Evolutionary conservation across 495 filamentous ascomycete species (phyloP).

Genomic region (Lepidopterella palustris): DNA sequence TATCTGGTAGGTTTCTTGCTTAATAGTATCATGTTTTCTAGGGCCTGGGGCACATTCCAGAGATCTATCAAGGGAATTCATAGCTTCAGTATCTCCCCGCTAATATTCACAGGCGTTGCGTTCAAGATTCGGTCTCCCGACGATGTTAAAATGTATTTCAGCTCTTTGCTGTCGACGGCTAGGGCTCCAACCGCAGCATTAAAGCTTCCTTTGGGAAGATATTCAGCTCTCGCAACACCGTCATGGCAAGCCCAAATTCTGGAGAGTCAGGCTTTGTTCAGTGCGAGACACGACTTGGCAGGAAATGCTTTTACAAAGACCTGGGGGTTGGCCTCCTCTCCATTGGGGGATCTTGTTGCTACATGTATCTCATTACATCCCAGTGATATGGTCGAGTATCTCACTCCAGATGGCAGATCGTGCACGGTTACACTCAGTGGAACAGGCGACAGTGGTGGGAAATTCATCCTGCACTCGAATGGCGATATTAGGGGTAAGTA

Average conservation of each 20-base stretch:
- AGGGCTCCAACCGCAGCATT: constrained; percentile 5
- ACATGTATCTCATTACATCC: constrained; percentile 45
- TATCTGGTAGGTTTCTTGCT: constrained; percentile 13
- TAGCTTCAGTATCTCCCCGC: background rate
- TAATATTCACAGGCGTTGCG: constrained; percentile 3
- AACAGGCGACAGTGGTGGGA: constrained; percentile 27
- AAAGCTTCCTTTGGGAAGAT: constrained; percentile 5
- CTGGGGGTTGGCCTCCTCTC: constrained; percentile 46
- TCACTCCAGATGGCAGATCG: constrained; percentile 37
- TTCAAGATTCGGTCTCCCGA: background rate
- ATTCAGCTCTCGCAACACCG: background rate
- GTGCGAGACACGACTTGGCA: constrained; percentile 43
- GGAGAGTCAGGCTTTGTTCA: constrained; percentile 32
- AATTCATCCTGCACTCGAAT: constrained; percentile 4
- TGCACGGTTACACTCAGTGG: constrained; percentile 31
- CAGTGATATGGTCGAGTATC: constrained; percentile 49
- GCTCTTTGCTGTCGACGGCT: constrained; percentile 13
- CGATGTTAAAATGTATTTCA: constrained; percentile 11
- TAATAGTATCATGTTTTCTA: background rate
- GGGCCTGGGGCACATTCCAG: too few relatives aligned
- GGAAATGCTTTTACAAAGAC: constrained; percentile 40
- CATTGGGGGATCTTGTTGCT: constrained; percentile 38
- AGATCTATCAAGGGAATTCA: too few relatives aligned
- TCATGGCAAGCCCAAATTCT: constrained; percentile 21
- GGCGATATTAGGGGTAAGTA: background rate